These are phyloP conservation scores for Carex cristatella DNA, from an alignment of 176 grass and related monocot species.

Conservation along the genomic window DNA sequence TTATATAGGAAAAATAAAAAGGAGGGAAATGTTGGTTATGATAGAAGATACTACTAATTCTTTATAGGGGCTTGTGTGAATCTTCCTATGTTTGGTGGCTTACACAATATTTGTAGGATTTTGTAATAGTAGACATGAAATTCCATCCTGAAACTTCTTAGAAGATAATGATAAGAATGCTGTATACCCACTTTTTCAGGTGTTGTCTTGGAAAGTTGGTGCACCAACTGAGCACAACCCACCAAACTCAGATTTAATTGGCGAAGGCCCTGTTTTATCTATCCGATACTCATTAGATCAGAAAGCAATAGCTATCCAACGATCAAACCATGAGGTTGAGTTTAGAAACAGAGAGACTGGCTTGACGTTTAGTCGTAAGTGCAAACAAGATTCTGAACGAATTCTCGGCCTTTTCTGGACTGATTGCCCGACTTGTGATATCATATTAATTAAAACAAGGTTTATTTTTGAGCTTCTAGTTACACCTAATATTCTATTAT, in stretches of 20 bases:
- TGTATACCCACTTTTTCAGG: constrained; percentile 36
- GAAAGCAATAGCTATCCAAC: constrained; percentile 77
- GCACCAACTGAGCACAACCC: constrained; percentile 47
- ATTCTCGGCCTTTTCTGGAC: constrained; percentile 97
- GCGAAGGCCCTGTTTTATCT: constrained; percentile 74
- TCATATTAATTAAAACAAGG: constrained; percentile 94
- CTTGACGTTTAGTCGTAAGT: constrained; percentile 51
- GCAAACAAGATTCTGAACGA: constrained; percentile 74
- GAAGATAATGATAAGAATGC: neutral
- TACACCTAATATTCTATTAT: neutral
- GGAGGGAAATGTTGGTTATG: neutral
- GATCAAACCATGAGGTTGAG: constrained; percentile 66
- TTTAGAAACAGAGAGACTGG: constrained; percentile 87
- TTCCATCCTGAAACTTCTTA: neutral
- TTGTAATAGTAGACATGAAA: neutral
- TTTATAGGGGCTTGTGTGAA: neutral
- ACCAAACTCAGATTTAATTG: constrained; percentile 74
- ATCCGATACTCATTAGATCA: constrained; percentile 81
- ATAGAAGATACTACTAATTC: neutral
- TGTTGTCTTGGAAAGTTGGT: constrained; percentile 83
- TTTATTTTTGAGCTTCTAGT: constrained; percentile 19
- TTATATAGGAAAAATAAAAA: neutral
- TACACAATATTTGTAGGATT: neutral
- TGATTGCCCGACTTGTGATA: constrained; percentile 85
- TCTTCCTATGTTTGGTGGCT: neutral